These are phyloP conservation scores for Yamadazyma philogaea DNA, from an alignment of 805 yeast genomes.

Conservation along the genomic window DNA sequence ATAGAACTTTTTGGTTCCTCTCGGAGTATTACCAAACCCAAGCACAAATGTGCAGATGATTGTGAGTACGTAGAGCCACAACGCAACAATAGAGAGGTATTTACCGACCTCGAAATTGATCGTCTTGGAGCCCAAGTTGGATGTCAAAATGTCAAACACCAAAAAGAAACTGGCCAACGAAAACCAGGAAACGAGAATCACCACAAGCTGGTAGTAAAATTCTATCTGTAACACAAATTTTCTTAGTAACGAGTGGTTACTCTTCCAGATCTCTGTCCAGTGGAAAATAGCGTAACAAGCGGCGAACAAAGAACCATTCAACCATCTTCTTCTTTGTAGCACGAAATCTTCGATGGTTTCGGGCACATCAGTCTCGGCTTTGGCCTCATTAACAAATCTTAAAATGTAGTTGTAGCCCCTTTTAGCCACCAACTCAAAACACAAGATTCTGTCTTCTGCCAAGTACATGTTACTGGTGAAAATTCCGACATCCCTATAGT, in stretches of 20 bases:
- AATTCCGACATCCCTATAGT: conserved; percentile 54
- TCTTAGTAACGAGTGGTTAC: conserved; percentile 79
- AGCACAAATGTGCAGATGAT: conserved; percentile 82
- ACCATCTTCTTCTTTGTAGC: conserved; percentile 96
- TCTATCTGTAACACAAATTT: conserved; percentile 82
- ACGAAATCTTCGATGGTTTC: conserved; percentile 92
- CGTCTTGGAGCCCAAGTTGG: conserved; percentile 63
- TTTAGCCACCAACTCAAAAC: conserved; percentile 94
- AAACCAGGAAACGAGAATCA: conserved; percentile 85
- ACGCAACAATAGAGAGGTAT: conserved; percentile 69
- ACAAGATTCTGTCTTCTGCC: conserved; percentile 93
- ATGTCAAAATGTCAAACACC: conserved; percentile 83
- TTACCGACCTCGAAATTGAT: conserved; percentile 70
- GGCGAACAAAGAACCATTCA: conserved; percentile 96
- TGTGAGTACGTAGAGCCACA: conserved; percentile 83
- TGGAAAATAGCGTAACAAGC: conserved; percentile 86
- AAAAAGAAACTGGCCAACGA: conserved; percentile 86
- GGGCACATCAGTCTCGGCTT: conserved; percentile 95
- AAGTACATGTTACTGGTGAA: conserved; percentile 95
- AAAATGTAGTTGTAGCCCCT: conserved; percentile 68
- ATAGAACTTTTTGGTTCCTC: conserved; percentile 81
- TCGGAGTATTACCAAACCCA: conserved; percentile 91
- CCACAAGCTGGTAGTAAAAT: conserved; percentile 76
- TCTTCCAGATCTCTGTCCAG: conserved; percentile 83
- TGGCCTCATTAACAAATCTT: conserved; percentile 81